Evolutionary conservation across 768 basidiomycete genomes (phyloP).

Genomic region (Auriscalpium microsporum): DNA sequence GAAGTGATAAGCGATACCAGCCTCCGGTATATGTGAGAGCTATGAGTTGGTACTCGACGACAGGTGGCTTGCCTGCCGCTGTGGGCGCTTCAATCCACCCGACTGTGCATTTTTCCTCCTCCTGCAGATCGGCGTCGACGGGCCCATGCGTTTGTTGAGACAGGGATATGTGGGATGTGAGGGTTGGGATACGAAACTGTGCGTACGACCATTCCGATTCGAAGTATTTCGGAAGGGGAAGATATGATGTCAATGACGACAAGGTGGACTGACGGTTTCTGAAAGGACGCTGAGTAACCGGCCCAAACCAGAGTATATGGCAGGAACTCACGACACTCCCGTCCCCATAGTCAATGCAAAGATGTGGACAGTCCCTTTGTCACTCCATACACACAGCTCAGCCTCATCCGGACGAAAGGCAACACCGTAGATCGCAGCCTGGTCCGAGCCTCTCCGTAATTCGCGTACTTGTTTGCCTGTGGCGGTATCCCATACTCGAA

Average conservation of each 20-base stretch:
- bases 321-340: constrained; percentile 50
- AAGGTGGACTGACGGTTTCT: constrained; percentile 84
- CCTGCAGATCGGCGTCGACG: constrained; percentile 51
- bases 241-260: constrained; percentile 68
- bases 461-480: constrained; percentile 71
- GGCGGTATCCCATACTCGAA: constrained; percentile 76
- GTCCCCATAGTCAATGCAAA: constrained; percentile 62
- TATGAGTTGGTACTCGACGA: constrained; percentile 63
- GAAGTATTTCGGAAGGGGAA: constrained; percentile 85
- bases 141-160: constrained; percentile 50
- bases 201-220: constrained; percentile 97
- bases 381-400: constrained; percentile 87
- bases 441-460: constrained; percentile 79
- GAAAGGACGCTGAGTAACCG: constrained; percentile 2
- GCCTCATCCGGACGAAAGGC: constrained; percentile 81
- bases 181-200: constrained; percentile 80
- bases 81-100: constrained; percentile 66
- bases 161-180: constrained; percentile 74
- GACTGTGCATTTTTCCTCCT: constrained; percentile 80
- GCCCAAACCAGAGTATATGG: too few relatives aligned
- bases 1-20: constrained; percentile 81
- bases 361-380: constrained; percentile 90
- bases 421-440: constrained; percentile 86
- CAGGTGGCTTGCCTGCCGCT: constrained; percentile 9
- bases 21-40: constrained; percentile 86